Conservation (phyloP, 148 eudicot species). For the Diospyros kaki region DNA sequence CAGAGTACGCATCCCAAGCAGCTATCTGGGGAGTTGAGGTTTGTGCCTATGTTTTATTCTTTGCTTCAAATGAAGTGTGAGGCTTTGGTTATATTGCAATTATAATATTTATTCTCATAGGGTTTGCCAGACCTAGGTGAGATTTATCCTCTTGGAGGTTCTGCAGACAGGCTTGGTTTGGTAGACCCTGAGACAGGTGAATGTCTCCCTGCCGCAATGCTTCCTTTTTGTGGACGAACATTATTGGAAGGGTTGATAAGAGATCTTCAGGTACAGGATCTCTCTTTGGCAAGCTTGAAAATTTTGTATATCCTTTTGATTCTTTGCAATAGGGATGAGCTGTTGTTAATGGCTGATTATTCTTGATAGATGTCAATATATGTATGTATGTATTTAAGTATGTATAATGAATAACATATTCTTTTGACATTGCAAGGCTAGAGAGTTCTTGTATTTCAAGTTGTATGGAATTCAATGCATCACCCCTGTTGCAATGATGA, state of each 20-base stretch:
- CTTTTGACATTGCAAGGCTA: constrained; percentile 49
- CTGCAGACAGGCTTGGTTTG: constrained; percentile 98
- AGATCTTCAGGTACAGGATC: constrained; percentile 83
- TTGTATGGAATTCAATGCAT: constrained; percentile 83
- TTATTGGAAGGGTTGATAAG: constrained; percentile 94
- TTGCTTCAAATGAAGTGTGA: not conserved
- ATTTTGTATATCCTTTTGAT: not conserved
- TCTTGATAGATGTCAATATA: not conserved
- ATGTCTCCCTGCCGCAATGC: constrained; percentile 99
- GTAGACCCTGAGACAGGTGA: constrained; percentile 85
- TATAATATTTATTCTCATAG: constrained; percentile 40
- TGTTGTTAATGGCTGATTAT: not conserved
- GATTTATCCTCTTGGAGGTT: constrained; percentile 98
- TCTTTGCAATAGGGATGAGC: constrained; percentile 11
- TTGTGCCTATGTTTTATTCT: constrained; percentile 15
- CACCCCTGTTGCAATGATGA: constrained; percentile 97
- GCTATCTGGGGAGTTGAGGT: constrained; percentile 99
- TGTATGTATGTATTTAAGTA: constrained; percentile 8
- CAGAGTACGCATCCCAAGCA: constrained; percentile 93
- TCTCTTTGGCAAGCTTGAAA: constrained; percentile 9
- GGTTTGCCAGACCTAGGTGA: constrained; percentile 95
- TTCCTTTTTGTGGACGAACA: constrained; percentile 89
- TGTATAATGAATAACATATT: constrained; percentile 13
- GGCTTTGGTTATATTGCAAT: constrained; percentile 1
- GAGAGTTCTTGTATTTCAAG: constrained; percentile 91